Evolutionary conservation across 495 filamentous ascomycete species (phyloP).

Genomic region (Chaetomium fimeti): DNA sequence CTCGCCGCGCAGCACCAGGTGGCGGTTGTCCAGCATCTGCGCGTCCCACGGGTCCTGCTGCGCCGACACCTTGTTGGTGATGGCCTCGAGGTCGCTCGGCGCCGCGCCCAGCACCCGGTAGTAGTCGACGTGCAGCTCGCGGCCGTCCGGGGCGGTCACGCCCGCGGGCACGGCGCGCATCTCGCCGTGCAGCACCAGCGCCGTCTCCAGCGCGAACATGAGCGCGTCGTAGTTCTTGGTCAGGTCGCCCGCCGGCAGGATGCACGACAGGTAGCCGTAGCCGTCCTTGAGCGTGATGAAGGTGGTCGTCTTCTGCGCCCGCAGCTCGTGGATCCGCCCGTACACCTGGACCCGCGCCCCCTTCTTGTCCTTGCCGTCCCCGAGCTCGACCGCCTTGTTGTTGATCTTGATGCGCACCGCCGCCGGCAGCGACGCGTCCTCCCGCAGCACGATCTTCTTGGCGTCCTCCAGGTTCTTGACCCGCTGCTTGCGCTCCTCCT

Average conservation of each 20-base stretch:
- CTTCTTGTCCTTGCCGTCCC: slow-evolving; percentile 54
- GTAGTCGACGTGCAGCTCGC: slow-evolving; percentile 93
- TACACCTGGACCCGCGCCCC: slow-evolving; percentile 79
- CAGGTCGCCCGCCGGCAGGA: slow-evolving; percentile 72
- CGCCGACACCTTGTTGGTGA: slow-evolving; percentile 83
- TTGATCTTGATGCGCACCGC: slow-evolving; percentile 73
- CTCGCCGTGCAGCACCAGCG: slow-evolving; percentile 83
- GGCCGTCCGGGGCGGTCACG: slow-evolving; percentile 76
- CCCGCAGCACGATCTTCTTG: slow-evolving; percentile 80
- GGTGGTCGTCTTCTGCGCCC: slow-evolving; percentile 79
- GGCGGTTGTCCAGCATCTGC: slow-evolving; percentile 83
- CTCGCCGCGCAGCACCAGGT: slow-evolving; percentile 89
- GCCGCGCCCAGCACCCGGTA: slow-evolving; percentile 82
- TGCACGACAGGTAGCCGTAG: slow-evolving; percentile 85
- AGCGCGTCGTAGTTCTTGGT: slow-evolving; percentile 91
- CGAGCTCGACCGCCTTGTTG: slow-evolving; percentile 67
- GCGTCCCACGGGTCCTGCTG: slow-evolving; percentile 69
- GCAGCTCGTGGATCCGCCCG: slow-evolving; percentile 81
- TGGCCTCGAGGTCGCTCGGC: slow-evolving; percentile 80
- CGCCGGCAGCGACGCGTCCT: slow-evolving; percentile 76
- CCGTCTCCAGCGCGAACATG: slow-evolving; percentile 84
- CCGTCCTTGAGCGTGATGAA: slow-evolving; percentile 89
- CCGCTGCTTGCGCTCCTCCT: slow-evolving; percentile 68
- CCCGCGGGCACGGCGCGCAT: slow-evolving; percentile 80
- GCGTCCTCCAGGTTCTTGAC: slow-evolving; percentile 69